Percentiles rank a stretch among this genome's conserved stretches.
Evolutionary conservation across 805 yeast species (phyloP).

Genomic region (Hanseniaspora meyeri): DNA sequence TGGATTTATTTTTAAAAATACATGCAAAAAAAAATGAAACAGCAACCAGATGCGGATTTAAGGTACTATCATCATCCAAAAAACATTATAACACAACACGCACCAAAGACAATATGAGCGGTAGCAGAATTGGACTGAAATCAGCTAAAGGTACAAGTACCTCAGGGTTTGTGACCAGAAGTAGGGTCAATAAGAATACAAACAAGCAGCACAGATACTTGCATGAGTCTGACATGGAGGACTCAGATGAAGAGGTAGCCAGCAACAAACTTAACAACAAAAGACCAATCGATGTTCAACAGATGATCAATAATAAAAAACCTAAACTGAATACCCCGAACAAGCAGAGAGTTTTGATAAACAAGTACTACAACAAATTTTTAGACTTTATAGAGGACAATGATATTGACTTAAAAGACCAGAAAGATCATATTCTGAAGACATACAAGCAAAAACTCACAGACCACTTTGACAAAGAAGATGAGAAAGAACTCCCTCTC

Average conservation of each 20-base stretch:
- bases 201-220: conserved; percentile 4
- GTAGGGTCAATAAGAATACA: background rate
- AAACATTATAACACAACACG: too few relatives aligned
- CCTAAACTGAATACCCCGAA: background rate
- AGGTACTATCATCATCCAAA: too few relatives aligned
- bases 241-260: background rate
- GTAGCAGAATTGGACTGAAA: conserved; percentile 4
- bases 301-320: background rate
- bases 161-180: conserved; percentile 10
- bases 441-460: background rate
- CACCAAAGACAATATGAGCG: conserved; percentile 1
- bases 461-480: background rate
- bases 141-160: conserved; percentile 13
- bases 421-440: background rate
- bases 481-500: background rate
- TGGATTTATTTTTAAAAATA: too few relatives aligned
- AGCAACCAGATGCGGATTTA: too few relatives aligned
- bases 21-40: too few relatives aligned
- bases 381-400: conserved; percentile 8
- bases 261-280: background rate
- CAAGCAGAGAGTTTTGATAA: background rate
- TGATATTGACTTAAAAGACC: background rate
- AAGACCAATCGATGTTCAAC: background rate
- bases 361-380: conserved; percentile 1
- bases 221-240: conserved; percentile 13